Conservation (phyloP, 2,329 filamentous ascomycete genomes). For the Incumbomyces delicatus region DNA sequence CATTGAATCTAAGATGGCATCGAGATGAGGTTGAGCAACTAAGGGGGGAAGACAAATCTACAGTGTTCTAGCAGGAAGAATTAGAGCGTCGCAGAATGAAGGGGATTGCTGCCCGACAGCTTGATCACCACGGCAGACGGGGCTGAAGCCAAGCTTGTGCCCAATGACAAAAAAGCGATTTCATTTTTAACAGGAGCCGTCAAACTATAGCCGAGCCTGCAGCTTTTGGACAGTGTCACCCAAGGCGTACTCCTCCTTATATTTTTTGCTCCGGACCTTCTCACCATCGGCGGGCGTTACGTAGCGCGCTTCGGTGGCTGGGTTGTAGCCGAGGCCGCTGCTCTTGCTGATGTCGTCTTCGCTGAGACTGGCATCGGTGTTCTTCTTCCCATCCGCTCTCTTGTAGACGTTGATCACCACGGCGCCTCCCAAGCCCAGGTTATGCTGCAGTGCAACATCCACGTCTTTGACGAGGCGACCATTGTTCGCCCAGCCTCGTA, state of each 20-base stretch:
- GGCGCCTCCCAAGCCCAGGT: slow-evolving; percentile 81
- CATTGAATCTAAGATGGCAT: too few relatives aligned
- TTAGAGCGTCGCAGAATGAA: too few relatives aligned
- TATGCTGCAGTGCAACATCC: slow-evolving; percentile 74
- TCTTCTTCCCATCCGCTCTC: slow-evolving; percentile 61
- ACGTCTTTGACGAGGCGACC: slow-evolving; percentile 56
- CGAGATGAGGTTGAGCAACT: too few relatives aligned
- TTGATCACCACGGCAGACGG: too few relatives aligned
- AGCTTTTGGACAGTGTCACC: slow-evolving; percentile 66
- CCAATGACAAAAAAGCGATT: too few relatives aligned
- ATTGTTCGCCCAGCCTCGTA: slow-evolving; percentile 94
- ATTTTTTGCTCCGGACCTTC: slow-evolving; percentile 59
- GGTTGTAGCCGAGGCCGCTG: slow-evolving; percentile 77
- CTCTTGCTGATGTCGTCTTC: slow-evolving; percentile 54
- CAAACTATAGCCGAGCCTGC: slow-evolving; percentile 48
- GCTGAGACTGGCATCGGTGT: slow-evolving; percentile 46
- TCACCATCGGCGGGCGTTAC: slow-evolving; percentile 70
- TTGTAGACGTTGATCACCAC: slow-evolving; percentile 84
- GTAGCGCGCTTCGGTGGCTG: slow-evolving; percentile 75
- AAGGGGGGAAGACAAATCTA: background rate
- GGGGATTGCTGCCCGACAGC: too few relatives aligned
- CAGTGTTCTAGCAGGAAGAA: too few relatives aligned
- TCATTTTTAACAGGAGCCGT: too few relatives aligned
- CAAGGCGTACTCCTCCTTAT: slow-evolving; percentile 62
- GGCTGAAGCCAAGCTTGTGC: too few relatives aligned